phyloP scores from a whole-genome alignment of 305 asterid genomes.

The Fraxinus floribunda region DNA sequence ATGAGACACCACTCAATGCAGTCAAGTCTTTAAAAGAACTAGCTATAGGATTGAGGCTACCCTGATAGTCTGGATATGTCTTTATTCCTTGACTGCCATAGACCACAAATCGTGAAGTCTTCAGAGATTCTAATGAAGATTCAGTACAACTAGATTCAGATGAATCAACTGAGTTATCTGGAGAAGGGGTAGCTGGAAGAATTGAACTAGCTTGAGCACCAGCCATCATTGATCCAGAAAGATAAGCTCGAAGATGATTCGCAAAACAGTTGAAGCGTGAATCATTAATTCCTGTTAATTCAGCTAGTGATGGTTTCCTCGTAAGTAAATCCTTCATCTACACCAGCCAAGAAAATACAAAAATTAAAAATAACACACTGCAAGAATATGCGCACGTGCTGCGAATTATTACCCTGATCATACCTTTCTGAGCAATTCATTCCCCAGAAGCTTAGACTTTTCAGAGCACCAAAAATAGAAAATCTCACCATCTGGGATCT shows the following conservation, averaged over 20 bases:
- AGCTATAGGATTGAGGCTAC: constrained; percentile 57
- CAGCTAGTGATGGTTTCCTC: constrained; percentile 73
- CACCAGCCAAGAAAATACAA: constrained; percentile 17
- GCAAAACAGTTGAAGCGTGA: constrained; percentile 76
- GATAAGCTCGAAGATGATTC: constrained; percentile 74
- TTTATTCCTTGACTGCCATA: constrained; percentile 44
- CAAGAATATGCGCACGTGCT: neutral
- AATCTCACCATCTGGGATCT: constrained; percentile 40
- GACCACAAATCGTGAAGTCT: constrained; percentile 41
- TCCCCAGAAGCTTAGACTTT: constrained; percentile 70
- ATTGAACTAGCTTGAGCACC: constrained; percentile 32
- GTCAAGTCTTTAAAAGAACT: constrained; percentile 49
- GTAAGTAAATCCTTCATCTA: constrained; percentile 81
- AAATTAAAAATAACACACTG: constrained; percentile 11
- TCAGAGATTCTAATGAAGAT: constrained; percentile 43
- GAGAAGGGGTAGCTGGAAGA: constrained; percentile 28
- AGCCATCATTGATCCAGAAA: constrained; percentile 54
- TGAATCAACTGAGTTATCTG: constrained; percentile 38
- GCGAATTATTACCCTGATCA: constrained; percentile 12
- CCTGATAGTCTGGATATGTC: constrained; percentile 43
- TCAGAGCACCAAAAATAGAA: constrained; percentile 89
- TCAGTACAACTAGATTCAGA: constrained; percentile 40
- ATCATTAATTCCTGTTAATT: constrained; percentile 76
- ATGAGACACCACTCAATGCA: constrained; percentile 39
- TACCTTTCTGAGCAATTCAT: constrained; percentile 81